Percentiles rank a stretch among this genome's conserved stretches.
Conservation (phyloP, 2,329 filamentous ascomycete species). For the Xylaria hypoxylon region DNA sequence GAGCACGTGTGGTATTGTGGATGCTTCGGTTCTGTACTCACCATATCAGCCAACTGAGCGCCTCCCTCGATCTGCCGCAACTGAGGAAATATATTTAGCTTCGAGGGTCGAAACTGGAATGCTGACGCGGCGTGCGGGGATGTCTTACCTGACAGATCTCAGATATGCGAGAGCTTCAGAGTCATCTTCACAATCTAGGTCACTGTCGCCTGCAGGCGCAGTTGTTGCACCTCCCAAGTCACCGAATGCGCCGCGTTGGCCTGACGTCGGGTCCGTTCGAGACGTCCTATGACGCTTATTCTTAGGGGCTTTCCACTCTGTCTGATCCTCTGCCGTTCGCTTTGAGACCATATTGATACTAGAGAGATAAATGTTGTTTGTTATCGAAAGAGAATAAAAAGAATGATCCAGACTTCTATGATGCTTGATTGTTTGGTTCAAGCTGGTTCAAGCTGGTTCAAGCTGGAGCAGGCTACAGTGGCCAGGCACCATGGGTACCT, state of each 20-base stretch:
- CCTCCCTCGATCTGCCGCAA: constrained; percentile 38
- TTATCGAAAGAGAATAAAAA: neutral
- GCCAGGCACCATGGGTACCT: neutral
- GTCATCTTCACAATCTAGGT: constrained; percentile 67
- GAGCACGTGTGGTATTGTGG: constrained; percentile 76
- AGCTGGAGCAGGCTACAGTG: neutral
- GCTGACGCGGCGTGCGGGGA: constrained; percentile 10
- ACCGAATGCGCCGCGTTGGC: constrained; percentile 70
- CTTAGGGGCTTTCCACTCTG: constrained; percentile 35
- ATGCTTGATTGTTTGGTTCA: neutral
- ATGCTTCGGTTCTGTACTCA: constrained; percentile 79
- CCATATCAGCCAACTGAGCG: constrained; percentile 60
- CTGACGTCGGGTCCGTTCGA: constrained; percentile 63
- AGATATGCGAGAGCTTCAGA: constrained; percentile 69
- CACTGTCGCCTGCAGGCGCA: constrained; percentile 53
- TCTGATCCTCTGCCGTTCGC: constrained; percentile 43
- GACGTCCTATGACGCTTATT: constrained; percentile 41
- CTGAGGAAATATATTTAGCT: constrained; percentile 44
- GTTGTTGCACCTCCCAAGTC: constrained; percentile 60
- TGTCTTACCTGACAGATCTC: constrained; percentile 68
- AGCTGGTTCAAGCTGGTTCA: neutral
- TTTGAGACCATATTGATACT: constrained; percentile 43
- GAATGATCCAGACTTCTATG: neutral
- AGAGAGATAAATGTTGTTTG: neutral
- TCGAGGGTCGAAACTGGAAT: constrained; percentile 28